phyloP scores from a whole-genome alignment of 176 grass and related monocot species.

The Oryza glumipatula region DNA sequence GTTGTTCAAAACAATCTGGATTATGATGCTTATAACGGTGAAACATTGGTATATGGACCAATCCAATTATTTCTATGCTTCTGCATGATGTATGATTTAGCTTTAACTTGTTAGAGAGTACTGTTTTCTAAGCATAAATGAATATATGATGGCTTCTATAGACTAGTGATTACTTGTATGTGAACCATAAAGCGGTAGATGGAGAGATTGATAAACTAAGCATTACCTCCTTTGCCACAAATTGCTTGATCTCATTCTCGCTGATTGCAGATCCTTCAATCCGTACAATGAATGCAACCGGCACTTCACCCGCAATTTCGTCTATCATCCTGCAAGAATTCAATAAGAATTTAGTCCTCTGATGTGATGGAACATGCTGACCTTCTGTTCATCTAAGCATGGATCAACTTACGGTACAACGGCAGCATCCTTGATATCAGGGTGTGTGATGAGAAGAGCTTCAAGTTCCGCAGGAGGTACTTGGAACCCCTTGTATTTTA shows the following conservation, averaged over 20 bases:
- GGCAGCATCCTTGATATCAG: conserved; percentile 77
- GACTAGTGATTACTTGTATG: neutral
- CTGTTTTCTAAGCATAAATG: neutral
- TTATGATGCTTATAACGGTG: neutral
- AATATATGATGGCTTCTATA: neutral
- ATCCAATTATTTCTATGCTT: neutral
- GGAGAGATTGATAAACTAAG: neutral
- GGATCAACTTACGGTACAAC: conserved; percentile 77
- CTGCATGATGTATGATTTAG: neutral
- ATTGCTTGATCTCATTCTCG: conserved; percentile 87
- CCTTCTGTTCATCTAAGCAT: neutral
- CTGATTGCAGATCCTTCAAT: conserved; percentile 72
- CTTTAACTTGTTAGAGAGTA: neutral
- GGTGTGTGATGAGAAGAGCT: conserved; percentile 81
- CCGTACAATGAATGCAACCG: conserved; percentile 84
- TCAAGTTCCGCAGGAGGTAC: conserved; percentile 92
- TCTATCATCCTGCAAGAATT: conserved; percentile 78
- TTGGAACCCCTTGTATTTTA: conserved; percentile 96
- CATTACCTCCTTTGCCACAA: conserved; percentile 83
- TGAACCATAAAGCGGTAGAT: neutral
- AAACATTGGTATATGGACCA: neutral
- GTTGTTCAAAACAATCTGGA: neutral
- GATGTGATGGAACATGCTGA: neutral
- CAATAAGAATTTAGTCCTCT: conserved; percentile 8
- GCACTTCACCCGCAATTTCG: conserved; percentile 79